Evolutionary conservation across 2,329 filamentous ascomycete species (phyloP), one percentile per base, ranked within the genome.

Genomic region (Arthrobotrys sinensis): DNA sequence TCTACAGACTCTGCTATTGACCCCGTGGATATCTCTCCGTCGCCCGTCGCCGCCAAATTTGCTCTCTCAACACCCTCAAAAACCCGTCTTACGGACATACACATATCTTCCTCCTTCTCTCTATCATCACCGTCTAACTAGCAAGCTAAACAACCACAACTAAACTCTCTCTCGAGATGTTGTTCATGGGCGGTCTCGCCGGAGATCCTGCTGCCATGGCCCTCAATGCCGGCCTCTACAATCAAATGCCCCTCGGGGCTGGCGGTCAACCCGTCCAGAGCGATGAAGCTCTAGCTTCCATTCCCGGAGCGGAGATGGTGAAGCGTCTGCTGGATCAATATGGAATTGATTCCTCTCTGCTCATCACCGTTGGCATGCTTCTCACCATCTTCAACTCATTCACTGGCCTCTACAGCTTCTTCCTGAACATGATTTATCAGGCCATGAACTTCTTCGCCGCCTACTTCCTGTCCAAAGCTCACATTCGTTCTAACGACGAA

Each of bases 231-330:
- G 75, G 75, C 28, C 10, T 78, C 28, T 67, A 72, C 67, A 62
- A 72, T 46, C 75, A 78, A 67, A 62, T 66, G 0, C 67, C 75
- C 32, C 45, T 63, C 43, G 50, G 50, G n/a, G 65, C 32, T 12
- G 63, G 65, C 6, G 67, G 71, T 45, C 21, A 64, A 43, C 88
- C 84, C 92, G 90, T 67, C 90, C 88, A 80, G 90, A 70, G 45
- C 16, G 76, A 79, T 66, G 76, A 79, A 69, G 76, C 90, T 90
- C 91, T 92, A 78, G 86, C 86, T 12, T 86, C 87, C 62, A 81
- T 82, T 52, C 81, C 81, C 8, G 81, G 81, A 45, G 80, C 81
- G 12, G 80, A 82, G 68, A 69, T 82, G 50, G 79, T 82, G 21
- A 81, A 82, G 67, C 80, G 76, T 28, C 60, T 82, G 38, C 79